These are phyloP conservation scores for Ophiorrhiza pumila DNA, from an alignment of 257 asterid genomes.

Conservation along the genomic window DNA sequence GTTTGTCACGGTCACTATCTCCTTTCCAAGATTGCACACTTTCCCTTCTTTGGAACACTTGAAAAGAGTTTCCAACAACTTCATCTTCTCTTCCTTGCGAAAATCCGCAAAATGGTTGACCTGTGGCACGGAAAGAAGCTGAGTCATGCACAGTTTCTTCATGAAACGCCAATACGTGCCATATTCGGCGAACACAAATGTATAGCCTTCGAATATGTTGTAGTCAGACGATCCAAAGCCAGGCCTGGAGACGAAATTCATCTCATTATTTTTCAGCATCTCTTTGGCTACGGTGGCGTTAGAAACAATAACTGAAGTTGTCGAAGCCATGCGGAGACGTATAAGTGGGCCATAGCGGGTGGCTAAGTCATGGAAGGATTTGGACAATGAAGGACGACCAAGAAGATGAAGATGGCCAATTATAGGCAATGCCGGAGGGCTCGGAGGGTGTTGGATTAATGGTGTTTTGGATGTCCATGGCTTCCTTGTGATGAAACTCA, in stretches of 20 bases:
- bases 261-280: constrained; percentile 47
- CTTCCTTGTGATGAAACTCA: constrained; percentile 18
- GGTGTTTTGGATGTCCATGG: background rate
- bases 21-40: constrained; percentile 40
- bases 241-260: constrained; percentile 43
- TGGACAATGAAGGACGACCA: constrained; percentile 52
- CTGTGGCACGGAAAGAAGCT: constrained; percentile 46
- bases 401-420: constrained; percentile 71
- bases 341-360: constrained; percentile 43
- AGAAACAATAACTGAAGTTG: constrained; percentile 47
- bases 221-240: constrained; percentile 30
- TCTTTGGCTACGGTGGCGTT: constrained; percentile 36
- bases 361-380: constrained; percentile 45
- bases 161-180: constrained; percentile 62
- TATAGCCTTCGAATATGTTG: constrained; percentile 44
- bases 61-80: constrained; percentile 20
- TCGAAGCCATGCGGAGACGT: constrained; percentile 38
- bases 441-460: constrained; percentile 39
- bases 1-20: constrained; percentile 37
- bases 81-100: constrained; percentile 15
- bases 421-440: constrained; percentile 52
- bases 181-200: constrained; percentile 51
- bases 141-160: constrained; percentile 63
- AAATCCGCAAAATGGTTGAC: constrained; percentile 28
- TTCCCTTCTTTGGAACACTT: constrained; percentile 21